Conservation (phyloP, 2,329 filamentous ascomycete species). For the Fusarium paranaense region DNA sequence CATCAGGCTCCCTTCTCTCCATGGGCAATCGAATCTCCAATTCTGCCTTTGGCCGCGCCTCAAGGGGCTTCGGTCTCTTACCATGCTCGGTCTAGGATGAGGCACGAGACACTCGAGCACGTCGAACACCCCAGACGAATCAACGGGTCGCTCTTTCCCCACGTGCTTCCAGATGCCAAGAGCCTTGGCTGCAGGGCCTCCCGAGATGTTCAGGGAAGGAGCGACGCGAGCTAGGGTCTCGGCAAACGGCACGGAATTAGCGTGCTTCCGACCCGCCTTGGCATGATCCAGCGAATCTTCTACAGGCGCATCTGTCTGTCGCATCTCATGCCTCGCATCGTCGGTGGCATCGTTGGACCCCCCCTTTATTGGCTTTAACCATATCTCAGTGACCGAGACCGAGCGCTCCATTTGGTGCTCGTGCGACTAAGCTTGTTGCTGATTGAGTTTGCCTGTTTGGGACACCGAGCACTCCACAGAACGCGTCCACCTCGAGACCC, state of each 20-base stretch:
- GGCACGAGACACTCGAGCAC: constrained; percentile 29
- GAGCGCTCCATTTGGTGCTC: constrained; percentile 7
- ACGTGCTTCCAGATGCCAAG: constrained; percentile 37
- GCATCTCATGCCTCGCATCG: neutral
- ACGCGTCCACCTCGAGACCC: neutral
- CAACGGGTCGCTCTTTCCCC: constrained; percentile 14
- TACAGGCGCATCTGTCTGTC: neutral
- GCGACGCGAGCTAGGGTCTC: constrained; percentile 17
- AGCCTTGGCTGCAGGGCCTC: constrained; percentile 32
- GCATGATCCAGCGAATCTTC: neutral
- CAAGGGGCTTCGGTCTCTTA: neutral
- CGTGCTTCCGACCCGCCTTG: constrained; percentile 23
- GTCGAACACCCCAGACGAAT: constrained; percentile 28
- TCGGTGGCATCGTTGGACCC: neutral
- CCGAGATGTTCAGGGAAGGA: constrained; percentile 7
- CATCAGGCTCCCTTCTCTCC: constrained; percentile 3
- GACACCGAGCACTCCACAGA: constrained; percentile 29
- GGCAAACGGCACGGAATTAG: constrained; percentile 35
- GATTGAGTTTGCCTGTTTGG: constrained; percentile 32
- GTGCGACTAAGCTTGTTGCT: constrained; percentile 35
- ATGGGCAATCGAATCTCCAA: neutral
- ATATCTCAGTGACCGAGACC: constrained; percentile 33
- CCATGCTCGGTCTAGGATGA: constrained; percentile 32
- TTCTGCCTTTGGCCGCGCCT: neutral
- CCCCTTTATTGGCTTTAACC: constrained; percentile 3